Conservation (phyloP, 2,329 filamentous ascomycete genomes). For the Botrytis fragariae region DNA sequence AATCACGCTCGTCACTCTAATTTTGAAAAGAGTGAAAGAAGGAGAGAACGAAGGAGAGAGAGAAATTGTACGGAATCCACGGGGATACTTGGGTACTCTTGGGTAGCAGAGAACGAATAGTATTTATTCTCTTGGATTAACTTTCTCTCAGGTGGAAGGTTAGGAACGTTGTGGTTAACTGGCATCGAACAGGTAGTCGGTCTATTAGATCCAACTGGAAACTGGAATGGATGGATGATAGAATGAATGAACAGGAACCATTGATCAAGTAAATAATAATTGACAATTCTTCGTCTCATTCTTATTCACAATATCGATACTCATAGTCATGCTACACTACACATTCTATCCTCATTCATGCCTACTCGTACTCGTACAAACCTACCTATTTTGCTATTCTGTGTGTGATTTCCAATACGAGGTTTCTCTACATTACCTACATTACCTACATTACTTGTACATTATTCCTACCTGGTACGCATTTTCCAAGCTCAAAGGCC, state of each 20-base stretch:
- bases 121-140: too few relatives aligned
- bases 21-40: background rate
- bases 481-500: background rate
- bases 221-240: background rate
- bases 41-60: background rate
- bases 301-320: background rate
- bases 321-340: too few relatives aligned
- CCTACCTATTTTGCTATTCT: background rate
- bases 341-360: background rate
- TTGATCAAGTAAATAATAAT: background rate
- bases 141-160: background rate
- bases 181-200: background rate
- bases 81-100: background rate
- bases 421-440: background rate
- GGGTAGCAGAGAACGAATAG: background rate
- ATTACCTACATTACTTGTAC: background rate
- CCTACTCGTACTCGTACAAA: background rate
- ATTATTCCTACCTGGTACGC: background rate
- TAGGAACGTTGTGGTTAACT: background rate
- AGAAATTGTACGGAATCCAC: background rate
- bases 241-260: background rate
- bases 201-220: background rate
- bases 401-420: background rate
- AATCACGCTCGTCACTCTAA: background rate
- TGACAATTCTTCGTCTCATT: background rate